Base-by-base conservation (phyloP, 1,284 basidiomycete species). In the Caloboletus firmus region DNA sequence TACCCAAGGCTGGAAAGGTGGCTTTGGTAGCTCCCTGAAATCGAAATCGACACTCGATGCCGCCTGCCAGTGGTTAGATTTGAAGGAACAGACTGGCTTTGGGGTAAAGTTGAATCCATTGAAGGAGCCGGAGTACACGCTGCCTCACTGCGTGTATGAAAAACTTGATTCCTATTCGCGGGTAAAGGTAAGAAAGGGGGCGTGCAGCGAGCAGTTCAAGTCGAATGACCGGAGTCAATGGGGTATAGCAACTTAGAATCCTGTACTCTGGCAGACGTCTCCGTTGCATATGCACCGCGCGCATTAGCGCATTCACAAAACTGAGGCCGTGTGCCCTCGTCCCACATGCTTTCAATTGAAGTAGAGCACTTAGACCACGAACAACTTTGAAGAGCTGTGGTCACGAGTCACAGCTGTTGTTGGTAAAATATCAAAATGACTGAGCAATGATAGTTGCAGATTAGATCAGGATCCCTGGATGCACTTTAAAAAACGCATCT, bases 11-110 rank as follows among this genome's bases (percentile, higher is more conserved):
- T 67, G 17, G 76, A 80, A 30, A 79, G 66, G 59, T 78, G 74
- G 49, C 74, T 77, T 51, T 79, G 77, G 49, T 79, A 72, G 56
- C 75, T 78, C 46, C 71, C 73, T 13, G 72, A 75, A 45, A 64
- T 66, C 22, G 68, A 68, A 24, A 68, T 65, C 24, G 66, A 68
- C 8, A 60, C 57, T 37, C 48, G 59, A 45, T 62, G 52, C n/a
- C 58, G 50, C 42, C 61, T 61, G 40, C 55, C 41, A 15, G 51
- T 49, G 34, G 46, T 35, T n/a, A 67, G 48, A 31, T 64, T 64
- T 15, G 56, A 58, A 34, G 65, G 65, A 30, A 58, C 49, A n/a
- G 66, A 67, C 34, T 68, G 65, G 58, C 65, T 66, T 54, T 54
- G 56, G 8, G 67, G 48, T 30, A 66, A 45, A 43, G 2, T 51